Evolutionary conservation across 441 rosid species (phyloP), one percentile per base, ranked within the genome.

Genomic region (Capsella rubella): DNA sequence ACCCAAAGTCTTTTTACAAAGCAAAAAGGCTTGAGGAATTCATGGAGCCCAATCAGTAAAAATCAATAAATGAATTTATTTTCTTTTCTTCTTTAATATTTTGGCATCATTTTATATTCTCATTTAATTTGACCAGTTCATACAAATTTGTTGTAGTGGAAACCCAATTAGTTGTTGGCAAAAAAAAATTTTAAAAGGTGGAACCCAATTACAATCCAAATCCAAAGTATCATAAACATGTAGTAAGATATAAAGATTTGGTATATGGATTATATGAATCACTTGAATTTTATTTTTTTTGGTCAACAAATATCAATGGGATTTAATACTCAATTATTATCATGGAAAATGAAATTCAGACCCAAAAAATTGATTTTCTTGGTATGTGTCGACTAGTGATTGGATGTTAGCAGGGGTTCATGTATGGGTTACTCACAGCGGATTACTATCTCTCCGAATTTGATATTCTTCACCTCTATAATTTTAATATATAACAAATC

Each of bases 111-210:
- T 6, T 31, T 34, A 6, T 34, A 2, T 34, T 34, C 25, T 34
- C 6, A 5, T 39, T 7, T 45, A 54, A 32, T 32, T 21, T 64
- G 58, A 73, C 72, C 58, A 8, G 35, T 73, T 55, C 64, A 43
- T 31, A 72, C 31, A 63, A 64, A 31, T 3, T 31, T 37, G 64
- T 31, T 37, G 64, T 28, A 62, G 71, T 64, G 77, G 77, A 42
- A 53, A 52, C 69, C 75, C 69, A 62, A 16, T 51, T 53, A 9
- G 40, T 37, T 37, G 40, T 37, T 9, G 3, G 40, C 40, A 37
- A 37, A 1, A 16, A 21, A 21, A 21, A 21, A 1, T 21, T 21
- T 32, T 6, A 34, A 64, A 32, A 14, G 2, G 63, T 62, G 69
- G 69, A 52, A 64, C 65, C 58, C 65, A 64, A 49, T 46, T 21